Evolutionary conservation across 805 yeast genomes (phyloP), one percentile per base, ranked within the genome.

Genomic region (Spencermartinsiella europaea): DNA sequence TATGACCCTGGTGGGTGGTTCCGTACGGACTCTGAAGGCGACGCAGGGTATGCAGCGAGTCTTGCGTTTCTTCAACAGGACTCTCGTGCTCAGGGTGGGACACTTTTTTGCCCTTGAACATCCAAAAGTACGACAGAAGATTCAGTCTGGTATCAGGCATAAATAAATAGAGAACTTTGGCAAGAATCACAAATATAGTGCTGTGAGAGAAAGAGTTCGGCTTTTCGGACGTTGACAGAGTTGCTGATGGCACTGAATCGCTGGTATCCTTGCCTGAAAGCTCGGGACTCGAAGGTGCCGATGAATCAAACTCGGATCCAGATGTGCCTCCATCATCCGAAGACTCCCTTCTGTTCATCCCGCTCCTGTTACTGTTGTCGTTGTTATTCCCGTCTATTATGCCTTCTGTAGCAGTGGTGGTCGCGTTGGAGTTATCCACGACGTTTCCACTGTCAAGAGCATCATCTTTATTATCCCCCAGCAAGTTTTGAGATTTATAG

Each of bases 21-120:
- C 19, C n/a, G 19, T 10, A n/a, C 15, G 42, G 42, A 17, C 42
- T 38, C 21, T 38, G 42, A 7, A 38, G 42, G 8, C 22, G 20
- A 12, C 42, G 42, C 7, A 25, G 31, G 31, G 31, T 25, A 25
- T 25, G 31, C 31, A 25, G 31, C 7, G 31, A 25, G 31, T 25
- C 31, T 12, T 25, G 31, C 12, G 31, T 25, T 25, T 25, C 31
- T 7, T 25, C 31, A 25, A 25, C 12, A 12, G 31, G 31, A 7
- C 12, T 25, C 31, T 25, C 31, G 10, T 12, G 31, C 10, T 25
- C 31, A 12, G 10, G 10, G 12, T 25, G 7, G 31, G 7, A 7
- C 10, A 12, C 31, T 25, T 7, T 12, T 12, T 7, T 7, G 10
- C 31, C 31, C 12, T 25, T 25, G 12, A 25, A 25, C 31, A 25